Evolutionary conservation across 495 filamentous ascomycete species (phyloP).

Genomic region (Penicillium subrubescens): DNA sequence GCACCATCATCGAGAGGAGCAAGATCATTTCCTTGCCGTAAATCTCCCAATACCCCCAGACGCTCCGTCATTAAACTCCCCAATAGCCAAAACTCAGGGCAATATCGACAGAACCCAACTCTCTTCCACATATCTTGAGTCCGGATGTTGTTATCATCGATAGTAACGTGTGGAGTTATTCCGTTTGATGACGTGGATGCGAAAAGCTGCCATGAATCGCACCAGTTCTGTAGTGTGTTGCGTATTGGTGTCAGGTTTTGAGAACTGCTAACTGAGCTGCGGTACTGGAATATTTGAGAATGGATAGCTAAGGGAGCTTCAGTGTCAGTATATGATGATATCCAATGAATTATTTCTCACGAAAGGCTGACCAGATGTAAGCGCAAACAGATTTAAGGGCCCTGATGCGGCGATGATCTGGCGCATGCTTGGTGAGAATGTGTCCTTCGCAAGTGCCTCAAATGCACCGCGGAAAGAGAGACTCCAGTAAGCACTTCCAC

Average conservation of each 20-base stretch:
- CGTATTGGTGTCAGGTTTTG: slow-evolving; percentile 17
- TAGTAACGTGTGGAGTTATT: slow-evolving; percentile 14
- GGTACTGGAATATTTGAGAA: slow-evolving; percentile 29
- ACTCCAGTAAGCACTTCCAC: slow-evolving; percentile 17
- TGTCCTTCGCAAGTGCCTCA: slow-evolving; percentile 12
- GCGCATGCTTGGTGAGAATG: not conserved
- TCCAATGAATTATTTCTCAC: not conserved
- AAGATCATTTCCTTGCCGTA: slow-evolving; percentile 5
- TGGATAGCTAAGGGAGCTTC: slow-evolving; percentile 11
- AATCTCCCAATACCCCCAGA: slow-evolving; percentile 5
- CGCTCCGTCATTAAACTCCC: slow-evolving; percentile 25
- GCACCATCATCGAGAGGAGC: slow-evolving; percentile 15
- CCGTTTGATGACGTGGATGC: slow-evolving; percentile 1
- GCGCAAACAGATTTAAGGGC: slow-evolving; percentile 24
- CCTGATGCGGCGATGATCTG: slow-evolving; percentile 16
- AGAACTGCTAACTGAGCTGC: slow-evolving; percentile 18
- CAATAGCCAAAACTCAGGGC: slow-evolving; percentile 26
- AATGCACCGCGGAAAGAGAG: slow-evolving; percentile 21
- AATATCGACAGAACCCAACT: slow-evolving; percentile 24
- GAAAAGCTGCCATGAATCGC: slow-evolving; percentile 21
- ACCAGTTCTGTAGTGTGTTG: slow-evolving; percentile 22
- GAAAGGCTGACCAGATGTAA: slow-evolving; percentile 16
- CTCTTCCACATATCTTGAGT: slow-evolving; percentile 21
- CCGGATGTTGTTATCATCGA: slow-evolving; percentile 9
- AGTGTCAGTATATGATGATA: not conserved